Evolutionary conservation across 805 yeast species (phyloP).

Genomic region (Pichia heedii): DNA sequence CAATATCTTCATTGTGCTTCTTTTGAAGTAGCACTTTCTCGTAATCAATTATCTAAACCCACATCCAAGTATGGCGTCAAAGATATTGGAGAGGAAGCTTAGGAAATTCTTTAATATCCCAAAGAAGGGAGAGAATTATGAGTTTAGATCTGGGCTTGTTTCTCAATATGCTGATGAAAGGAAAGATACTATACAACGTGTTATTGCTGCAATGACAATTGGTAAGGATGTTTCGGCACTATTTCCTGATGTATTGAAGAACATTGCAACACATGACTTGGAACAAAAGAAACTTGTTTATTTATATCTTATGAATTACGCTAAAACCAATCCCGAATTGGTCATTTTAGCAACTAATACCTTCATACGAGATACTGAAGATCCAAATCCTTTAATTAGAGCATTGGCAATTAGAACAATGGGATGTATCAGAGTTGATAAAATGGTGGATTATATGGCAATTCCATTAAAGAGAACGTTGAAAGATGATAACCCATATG

Average conservation of each 20-base stretch:
- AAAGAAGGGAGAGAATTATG: constrained; percentile 73
- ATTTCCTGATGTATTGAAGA: constrained; percentile 93
- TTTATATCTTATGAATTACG: constrained; percentile 92
- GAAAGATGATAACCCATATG: constrained; percentile 92
- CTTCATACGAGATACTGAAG: constrained; percentile 89
- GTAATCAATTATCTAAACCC: too few species aligned
- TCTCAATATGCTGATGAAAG: constrained; percentile 92
- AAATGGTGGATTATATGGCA: constrained; percentile 91
- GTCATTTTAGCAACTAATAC: constrained; percentile 96
- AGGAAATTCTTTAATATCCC: constrained; percentile 51
- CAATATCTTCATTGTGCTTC: too few species aligned
- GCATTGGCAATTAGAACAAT: constrained; percentile 96
- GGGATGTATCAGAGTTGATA: constrained; percentile 96
- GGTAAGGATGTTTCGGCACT: constrained; percentile 93
- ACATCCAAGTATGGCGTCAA: constrained; percentile 11
- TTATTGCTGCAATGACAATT: constrained; percentile 95
- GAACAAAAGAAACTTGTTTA: constrained; percentile 96
- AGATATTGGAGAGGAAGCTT: constrained; percentile 39
- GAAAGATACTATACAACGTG: constrained; percentile 93
- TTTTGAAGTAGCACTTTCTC: too few species aligned
- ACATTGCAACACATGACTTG: constrained; percentile 91
- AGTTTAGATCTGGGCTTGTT: constrained; percentile 80
- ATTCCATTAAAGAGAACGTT: constrained; percentile 80
- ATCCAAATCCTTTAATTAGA: constrained; percentile 91
- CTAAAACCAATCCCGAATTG: constrained; percentile 91